Evolutionary conservation across 805 yeast species (phyloP).

Genomic region (Yarrowia sp.): DNA sequence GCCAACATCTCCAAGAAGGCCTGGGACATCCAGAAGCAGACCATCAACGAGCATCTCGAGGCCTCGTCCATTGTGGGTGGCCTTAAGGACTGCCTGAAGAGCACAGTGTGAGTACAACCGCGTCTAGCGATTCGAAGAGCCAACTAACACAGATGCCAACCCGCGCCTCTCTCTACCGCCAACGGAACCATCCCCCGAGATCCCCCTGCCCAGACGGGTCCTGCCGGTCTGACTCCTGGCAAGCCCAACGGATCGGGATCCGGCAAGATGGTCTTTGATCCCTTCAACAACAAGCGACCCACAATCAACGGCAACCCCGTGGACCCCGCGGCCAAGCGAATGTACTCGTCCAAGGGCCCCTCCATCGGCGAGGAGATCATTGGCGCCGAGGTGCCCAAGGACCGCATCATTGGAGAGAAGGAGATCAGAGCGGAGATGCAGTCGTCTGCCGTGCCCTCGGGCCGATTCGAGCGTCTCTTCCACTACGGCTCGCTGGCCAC

Average conservation of each 20-base stretch:
- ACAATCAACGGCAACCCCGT: neutral
- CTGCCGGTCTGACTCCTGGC: constrained; percentile 10
- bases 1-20: constrained; percentile 24
- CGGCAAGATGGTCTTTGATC: constrained; percentile 4
- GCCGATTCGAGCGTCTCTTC: constrained; percentile 82
- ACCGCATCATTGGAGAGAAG: constrained; percentile 13
- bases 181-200: constrained; percentile 10
- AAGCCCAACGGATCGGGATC: constrained; percentile 8
- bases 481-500: constrained; percentile 95
- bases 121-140: no score
- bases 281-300: constrained; percentile 15
- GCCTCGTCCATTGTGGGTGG: constrained; percentile 20
- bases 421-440: constrained; percentile 43
- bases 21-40: constrained; percentile 21
- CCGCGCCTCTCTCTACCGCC: constrained; percentile 14
- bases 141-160: neutral
- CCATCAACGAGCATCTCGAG: constrained; percentile 12
- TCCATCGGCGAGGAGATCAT: constrained; percentile 16
- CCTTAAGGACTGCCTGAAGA: constrained; percentile 9
- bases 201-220: constrained; percentile 4
- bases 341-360: constrained; percentile 13
- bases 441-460: constrained; percentile 75
- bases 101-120: constrained; percentile 2
- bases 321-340: constrained; percentile 13
- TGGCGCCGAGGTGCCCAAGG: constrained; percentile 3